phyloP scores from a whole-genome alignment of 176 grass and related monocot species.

The Oryza officinalis region DNA sequence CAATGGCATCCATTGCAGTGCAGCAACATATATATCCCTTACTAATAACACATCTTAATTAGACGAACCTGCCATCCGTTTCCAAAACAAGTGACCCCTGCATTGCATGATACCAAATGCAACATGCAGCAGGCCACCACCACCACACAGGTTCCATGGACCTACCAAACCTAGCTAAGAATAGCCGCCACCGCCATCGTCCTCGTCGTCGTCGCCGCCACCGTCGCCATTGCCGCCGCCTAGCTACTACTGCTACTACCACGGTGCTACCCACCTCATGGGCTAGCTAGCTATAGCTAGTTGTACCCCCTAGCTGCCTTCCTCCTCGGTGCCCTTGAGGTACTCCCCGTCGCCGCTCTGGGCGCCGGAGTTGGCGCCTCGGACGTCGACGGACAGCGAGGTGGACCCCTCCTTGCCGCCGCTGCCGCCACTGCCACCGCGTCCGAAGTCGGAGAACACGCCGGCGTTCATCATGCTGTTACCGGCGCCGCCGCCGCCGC shows the following conservation, averaged over 20 bases:
- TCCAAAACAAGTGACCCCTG: conserved; percentile 57
- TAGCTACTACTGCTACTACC: conserved; percentile 12
- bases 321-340: conserved; percentile 89
- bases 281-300: conserved; percentile 37
- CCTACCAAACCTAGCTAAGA: conserved; percentile 6
- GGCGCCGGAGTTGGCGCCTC: conserved; percentile 54
- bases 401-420: conserved; percentile 54
- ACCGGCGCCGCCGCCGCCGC: conserved; percentile 39
- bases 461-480: conserved; percentile 65
- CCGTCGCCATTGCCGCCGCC: too few species aligned
- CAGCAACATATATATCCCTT: conserved; percentile 1
- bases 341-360: conserved; percentile 74
- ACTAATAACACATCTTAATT: conserved; percentile 29
- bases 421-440: conserved; percentile 34
- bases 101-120: background rate
- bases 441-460: conserved; percentile 69
- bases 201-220: too few species aligned
- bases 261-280: conserved; percentile 15
- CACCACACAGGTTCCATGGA: conserved; percentile 54
- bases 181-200: background rate
- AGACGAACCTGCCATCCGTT: conserved; percentile 45
- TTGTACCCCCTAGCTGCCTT: conserved; percentile 42
- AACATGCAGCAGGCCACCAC: conserved; percentile 40
- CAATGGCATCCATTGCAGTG: background rate
- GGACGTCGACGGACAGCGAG: conserved; percentile 53